Percentiles rank a stretch among this genome's conserved stretches.
Conservation (phyloP, 805 yeast species). For the Huiozyma naganishii region DNA sequence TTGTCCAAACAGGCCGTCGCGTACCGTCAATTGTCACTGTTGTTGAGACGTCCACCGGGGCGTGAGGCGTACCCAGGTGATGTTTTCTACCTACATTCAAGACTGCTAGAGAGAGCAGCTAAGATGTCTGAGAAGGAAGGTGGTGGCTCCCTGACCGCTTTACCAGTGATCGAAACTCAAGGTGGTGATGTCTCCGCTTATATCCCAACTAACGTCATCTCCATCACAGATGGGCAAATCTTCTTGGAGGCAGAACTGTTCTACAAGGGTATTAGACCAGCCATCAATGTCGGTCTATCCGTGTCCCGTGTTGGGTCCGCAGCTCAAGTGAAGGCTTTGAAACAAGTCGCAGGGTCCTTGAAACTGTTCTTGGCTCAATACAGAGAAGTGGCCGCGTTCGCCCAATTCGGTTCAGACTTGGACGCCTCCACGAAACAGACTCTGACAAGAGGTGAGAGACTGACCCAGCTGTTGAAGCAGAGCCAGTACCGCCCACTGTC, state of each 20-base stretch:
- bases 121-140: slow-evolving; percentile 86
- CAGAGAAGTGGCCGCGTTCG: slow-evolving; percentile 99
- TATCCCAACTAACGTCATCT: slow-evolving; percentile 95
- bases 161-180: slow-evolving; percentile 95
- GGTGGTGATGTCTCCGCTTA: slow-evolving; percentile 99
- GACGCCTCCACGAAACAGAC: slow-evolving; percentile 99
- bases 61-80: slow-evolving; percentile 97
- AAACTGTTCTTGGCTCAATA: slow-evolving; percentile 99
- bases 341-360: slow-evolving; percentile 99
- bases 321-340: slow-evolving; percentile 99
- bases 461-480: slow-evolving; percentile 97
- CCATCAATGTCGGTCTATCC: slow-evolving; percentile 98
- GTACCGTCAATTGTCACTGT: slow-evolving; percentile 96
- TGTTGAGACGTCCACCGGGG: slow-evolving; percentile 95
- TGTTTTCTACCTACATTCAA: slow-evolving; percentile 90
- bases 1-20: slow-evolving; percentile 99
- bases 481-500: slow-evolving; percentile 93
- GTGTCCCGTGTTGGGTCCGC: slow-evolving; percentile 99
- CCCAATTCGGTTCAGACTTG: slow-evolving; percentile 99
- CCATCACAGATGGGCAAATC: slow-evolving; percentile 95
- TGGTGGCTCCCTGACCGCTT: slow-evolving; percentile 91
- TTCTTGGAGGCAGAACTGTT: slow-evolving; percentile 98
- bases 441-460: slow-evolving; percentile 98
- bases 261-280: slow-evolving; percentile 99
- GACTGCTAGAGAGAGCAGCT: slow-evolving; percentile 95